Conservation (phyloP, 1,139 yeast genomes). For the Pichia sp. region DNA sequence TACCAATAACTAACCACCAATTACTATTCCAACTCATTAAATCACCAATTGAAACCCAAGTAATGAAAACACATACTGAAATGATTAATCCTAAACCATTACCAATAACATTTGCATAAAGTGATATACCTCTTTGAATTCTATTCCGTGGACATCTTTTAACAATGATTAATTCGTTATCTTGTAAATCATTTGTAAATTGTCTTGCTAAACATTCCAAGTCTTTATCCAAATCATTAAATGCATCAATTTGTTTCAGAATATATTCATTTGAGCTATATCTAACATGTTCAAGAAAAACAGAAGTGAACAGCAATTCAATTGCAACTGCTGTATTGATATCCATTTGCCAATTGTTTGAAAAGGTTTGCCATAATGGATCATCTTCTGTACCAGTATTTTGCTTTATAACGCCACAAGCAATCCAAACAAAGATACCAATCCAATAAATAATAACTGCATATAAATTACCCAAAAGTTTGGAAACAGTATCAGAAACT, state of each 20-base stretch:
- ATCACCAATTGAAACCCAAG: slow-evolving; percentile 33
- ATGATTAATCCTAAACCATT: slow-evolving; percentile 34
- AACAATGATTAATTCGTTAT: slow-evolving; percentile 23
- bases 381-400: slow-evolving; percentile 10
- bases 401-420: slow-evolving; percentile 29
- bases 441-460: slow-evolving; percentile 31
- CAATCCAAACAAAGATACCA: slow-evolving; percentile 33
- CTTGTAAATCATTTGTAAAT: slow-evolving; percentile 19
- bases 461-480: slow-evolving; percentile 28
- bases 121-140: slow-evolving; percentile 27
- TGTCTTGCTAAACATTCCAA: slow-evolving; percentile 27
- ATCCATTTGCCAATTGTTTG: slow-evolving; percentile 35
- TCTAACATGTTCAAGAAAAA: slow-evolving; percentile 33
- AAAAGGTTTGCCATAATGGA: slow-evolving; percentile 21
- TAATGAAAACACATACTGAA: slow-evolving; percentile 29
- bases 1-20: slow-evolving; percentile 40
- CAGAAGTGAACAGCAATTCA: slow-evolving; percentile 29
- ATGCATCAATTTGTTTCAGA: slow-evolving; percentile 21
- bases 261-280: slow-evolving; percentile 31
- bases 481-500: slow-evolving; percentile 23
- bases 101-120: slow-evolving; percentile 36
- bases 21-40: slow-evolving; percentile 31
- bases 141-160: slow-evolving; percentile 23
- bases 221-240: slow-evolving; percentile 26
- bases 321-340: slow-evolving; percentile 36